Evolutionary conservation across 2,329 filamentous ascomycete genomes (phyloP).

Genomic region (Clathrospora elynae): DNA sequence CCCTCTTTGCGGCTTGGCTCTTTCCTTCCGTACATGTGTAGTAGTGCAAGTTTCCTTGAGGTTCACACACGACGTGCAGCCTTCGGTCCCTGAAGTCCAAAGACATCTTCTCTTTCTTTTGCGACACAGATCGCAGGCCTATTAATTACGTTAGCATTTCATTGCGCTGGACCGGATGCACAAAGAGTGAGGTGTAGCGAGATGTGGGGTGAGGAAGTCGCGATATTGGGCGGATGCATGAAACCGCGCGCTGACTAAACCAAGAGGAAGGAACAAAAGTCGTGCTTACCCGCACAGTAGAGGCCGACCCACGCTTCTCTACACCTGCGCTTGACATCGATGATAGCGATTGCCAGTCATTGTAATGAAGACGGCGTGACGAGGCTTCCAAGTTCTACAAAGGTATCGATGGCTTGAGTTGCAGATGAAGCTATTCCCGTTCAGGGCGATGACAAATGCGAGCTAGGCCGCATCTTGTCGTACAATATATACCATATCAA

Average conservation of each 20-base stretch:
- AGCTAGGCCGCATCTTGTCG: constrained; percentile 29
- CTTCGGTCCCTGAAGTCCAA: constrained; percentile 23
- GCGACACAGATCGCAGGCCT: constrained; percentile 37
- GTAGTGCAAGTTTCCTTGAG: constrained; percentile 32
- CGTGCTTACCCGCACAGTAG: constrained; percentile 28
- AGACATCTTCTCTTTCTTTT: constrained; percentile 33
- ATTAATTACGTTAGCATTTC: not conserved
- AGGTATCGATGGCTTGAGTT: not conserved
- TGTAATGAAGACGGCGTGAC: not conserved
- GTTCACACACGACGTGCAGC: constrained; percentile 29
- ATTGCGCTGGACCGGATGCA: not conserved
- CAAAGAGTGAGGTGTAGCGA: not conserved
- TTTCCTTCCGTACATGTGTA: constrained; percentile 32
- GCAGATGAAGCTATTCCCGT: not conserved
- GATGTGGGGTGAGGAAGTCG: not conserved
- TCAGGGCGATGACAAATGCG: constrained; percentile 4
- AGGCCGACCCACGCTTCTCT: constrained; percentile 32
- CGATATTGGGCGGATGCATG: not conserved
- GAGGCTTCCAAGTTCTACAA: not conserved
- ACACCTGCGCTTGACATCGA: constrained; percentile 25
- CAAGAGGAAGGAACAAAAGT: not conserved
- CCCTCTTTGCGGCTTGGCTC: constrained; percentile 31
- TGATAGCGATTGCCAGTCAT: not conserved
- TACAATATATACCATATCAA: no score
- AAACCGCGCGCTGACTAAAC: not conserved